Conservation (phyloP, 345 rosid genomes). For the Pugionium cornutum region DNA sequence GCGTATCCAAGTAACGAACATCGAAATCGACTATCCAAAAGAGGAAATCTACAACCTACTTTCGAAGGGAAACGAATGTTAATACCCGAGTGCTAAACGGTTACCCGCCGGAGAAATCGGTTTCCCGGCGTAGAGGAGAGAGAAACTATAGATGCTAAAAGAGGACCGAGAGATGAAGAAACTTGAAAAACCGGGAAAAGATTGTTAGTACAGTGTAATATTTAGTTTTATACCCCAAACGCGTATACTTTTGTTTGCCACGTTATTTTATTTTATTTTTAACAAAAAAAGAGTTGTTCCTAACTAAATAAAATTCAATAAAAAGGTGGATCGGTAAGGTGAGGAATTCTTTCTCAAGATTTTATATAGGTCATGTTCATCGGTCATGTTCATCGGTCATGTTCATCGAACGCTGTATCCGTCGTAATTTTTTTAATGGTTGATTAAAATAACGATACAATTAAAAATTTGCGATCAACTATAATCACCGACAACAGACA, state of each 20-base stretch:
- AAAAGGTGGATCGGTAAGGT: no score
- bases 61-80: constrained; percentile 19
- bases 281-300: constrained; percentile 26
- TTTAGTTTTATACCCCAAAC: constrained; percentile 63
- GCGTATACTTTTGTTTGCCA: constrained; percentile 41
- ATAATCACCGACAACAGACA: no score
- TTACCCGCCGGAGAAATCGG: constrained; percentile 36
- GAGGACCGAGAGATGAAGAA: constrained; percentile 40
- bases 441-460: no score
- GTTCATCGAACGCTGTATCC: no score
- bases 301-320: constrained; percentile 4
- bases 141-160: constrained; percentile 45
- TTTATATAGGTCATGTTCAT: no score
- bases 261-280: no score
- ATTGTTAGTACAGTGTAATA: constrained; percentile 45
- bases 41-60: neutral
- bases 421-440: no score
- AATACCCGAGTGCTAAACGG: constrained; percentile 36
- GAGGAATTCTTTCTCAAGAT: no score
- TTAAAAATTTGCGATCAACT: no score
- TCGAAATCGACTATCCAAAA: constrained; percentile 20
- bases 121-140: constrained; percentile 54
- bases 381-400: no score
- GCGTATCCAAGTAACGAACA: constrained; percentile 34
- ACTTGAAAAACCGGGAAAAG: constrained; percentile 72